These are phyloP conservation scores for Haematococcus lacustris DNA, from an alignment of 139 green algal species.

Conservation along the genomic window DNA sequence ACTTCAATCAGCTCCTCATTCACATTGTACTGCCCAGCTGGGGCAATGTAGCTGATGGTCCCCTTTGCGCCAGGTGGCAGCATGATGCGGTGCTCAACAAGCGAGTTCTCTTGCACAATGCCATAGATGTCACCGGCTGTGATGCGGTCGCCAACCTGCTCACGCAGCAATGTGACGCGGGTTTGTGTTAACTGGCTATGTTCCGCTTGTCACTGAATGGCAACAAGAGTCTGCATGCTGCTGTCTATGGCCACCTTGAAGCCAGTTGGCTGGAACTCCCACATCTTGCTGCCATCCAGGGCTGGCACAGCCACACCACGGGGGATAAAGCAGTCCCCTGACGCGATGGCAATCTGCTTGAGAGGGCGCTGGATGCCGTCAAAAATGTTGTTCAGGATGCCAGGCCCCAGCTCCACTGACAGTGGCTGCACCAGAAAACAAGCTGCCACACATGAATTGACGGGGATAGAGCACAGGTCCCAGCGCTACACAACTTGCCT, in stretches of 20 bases:
- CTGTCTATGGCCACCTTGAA: too few species aligned
- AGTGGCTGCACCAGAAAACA: slow-evolving; percentile 65
- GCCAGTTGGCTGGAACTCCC: slow-evolving; percentile 86
- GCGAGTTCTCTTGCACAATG: slow-evolving; percentile 88
- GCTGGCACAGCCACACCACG: slow-evolving; percentile 88
- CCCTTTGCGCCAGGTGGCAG: slow-evolving; percentile 80
- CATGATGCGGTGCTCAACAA: slow-evolving; percentile 91
- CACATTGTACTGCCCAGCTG: slow-evolving; percentile 82
- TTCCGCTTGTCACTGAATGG: too few species aligned
- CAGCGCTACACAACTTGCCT: too few species aligned
- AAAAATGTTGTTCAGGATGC: slow-evolving; percentile 96
- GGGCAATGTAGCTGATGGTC: slow-evolving; percentile 87
- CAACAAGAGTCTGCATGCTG: too few species aligned
- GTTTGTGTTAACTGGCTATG: too few species aligned
- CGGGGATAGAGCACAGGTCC: too few species aligned
- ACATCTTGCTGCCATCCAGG: slow-evolving; percentile 72
- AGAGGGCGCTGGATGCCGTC: slow-evolving; percentile 98
- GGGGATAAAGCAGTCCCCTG: slow-evolving; percentile 91
- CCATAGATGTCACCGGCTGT: slow-evolving; percentile 94
- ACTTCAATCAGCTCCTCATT: slow-evolving; percentile 93
- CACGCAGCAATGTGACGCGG: too few species aligned
- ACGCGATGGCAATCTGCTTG: slow-evolving; percentile 76
- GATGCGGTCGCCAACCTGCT: slow-evolving; percentile 83
- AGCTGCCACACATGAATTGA: too few species aligned
- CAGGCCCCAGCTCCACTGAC: slow-evolving; percentile 93